Percentiles rank a stretch among this genome's conserved stretches.
These are phyloP conservation scores for Drechslera avenae DNA, from an alignment of 2,329 filamentous ascomycete species.

Conservation along the genomic window DNA sequence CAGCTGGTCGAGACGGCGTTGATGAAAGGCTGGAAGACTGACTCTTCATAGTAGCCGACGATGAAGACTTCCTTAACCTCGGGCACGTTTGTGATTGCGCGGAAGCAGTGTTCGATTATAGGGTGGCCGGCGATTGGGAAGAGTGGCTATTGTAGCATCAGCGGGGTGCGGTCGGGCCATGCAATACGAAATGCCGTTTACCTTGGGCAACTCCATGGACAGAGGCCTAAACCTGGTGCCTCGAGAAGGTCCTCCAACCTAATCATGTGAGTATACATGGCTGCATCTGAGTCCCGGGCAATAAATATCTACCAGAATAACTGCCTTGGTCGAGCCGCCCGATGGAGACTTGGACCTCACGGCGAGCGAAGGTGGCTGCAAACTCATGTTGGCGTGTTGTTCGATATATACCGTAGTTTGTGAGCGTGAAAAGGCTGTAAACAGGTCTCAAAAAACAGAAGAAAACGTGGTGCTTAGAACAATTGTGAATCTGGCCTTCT, in stretches of 20 bases:
- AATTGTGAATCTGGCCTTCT: conserved; percentile 34
- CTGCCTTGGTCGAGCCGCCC: conserved; percentile 76
- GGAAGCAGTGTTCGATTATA: conserved; percentile 97
- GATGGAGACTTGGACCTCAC: conserved; percentile 42
- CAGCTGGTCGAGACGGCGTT: conserved; percentile 86
- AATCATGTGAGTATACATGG: conserved; percentile 32
- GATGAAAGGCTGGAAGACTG: conserved; percentile 97
- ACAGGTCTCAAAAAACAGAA: conserved; percentile 4
- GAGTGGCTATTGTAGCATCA: conserved; percentile 68
- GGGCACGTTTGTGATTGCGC: conserved; percentile 86
- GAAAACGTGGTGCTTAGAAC: conserved; percentile 18
- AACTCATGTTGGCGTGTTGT: conserved; percentile 36
- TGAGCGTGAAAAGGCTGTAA: background rate
- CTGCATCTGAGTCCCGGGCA: conserved; percentile 11
- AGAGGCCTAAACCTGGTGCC: conserved; percentile 94
- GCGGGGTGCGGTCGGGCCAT: conserved; percentile 18
- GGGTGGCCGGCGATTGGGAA: conserved; percentile 98
- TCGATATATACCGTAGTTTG: background rate
- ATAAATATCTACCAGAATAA: conserved; percentile 75
- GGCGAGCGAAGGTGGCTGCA: conserved; percentile 46
- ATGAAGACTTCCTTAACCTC: conserved; percentile 96
- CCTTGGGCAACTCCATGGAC: conserved; percentile 94
- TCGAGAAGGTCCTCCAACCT: conserved; percentile 95
- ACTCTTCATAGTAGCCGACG: conserved; percentile 98
- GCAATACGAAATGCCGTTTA: conserved; percentile 49